phyloP scores from a whole-genome alignment of 2,329 filamentous ascomycete genomes.

The Ophiostoma angusticollis region DNA sequence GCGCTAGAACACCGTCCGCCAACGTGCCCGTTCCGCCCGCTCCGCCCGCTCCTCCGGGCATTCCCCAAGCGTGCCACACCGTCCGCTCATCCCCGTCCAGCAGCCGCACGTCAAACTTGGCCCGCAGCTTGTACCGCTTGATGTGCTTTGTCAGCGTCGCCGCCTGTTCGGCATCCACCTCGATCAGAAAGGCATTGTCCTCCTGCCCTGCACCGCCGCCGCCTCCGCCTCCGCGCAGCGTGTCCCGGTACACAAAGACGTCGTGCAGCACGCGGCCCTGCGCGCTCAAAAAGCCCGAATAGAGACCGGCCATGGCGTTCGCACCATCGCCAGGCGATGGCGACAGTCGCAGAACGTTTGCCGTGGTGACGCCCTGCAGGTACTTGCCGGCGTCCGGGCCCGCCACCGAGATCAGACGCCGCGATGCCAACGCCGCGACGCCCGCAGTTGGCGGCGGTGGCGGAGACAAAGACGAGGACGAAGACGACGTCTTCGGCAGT shows the following conservation, averaged over 20 bases:
- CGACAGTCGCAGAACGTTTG: conserved; percentile 40
- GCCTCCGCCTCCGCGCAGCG: conserved; percentile 18
- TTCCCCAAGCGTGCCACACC: conserved; percentile 66
- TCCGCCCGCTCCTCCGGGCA: conserved; percentile 16
- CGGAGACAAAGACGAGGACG: conserved; percentile 17
- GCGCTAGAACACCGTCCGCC: conserved; percentile 20
- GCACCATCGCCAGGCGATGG: conserved; percentile 19
- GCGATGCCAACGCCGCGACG: conserved; percentile 51
- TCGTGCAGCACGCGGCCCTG: conserved; percentile 77
- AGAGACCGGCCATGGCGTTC: conserved; percentile 42
- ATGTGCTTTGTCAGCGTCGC: conserved; percentile 56
- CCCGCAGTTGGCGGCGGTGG: conserved; percentile 30
- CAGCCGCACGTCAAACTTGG: conserved; percentile 59
- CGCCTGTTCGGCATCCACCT: conserved; percentile 62
- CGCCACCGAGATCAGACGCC: conserved; percentile 65
- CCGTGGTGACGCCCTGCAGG: conserved; percentile 77
- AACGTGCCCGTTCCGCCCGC: background rate
- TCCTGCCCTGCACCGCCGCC: background rate
- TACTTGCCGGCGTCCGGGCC: conserved; percentile 73
- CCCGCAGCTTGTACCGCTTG: conserved; percentile 72
- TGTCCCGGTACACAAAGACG: conserved; percentile 70
- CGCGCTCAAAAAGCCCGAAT: conserved; percentile 76
- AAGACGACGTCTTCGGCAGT: too few relatives aligned
- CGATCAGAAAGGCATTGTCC: conserved; percentile 55
- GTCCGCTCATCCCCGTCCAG: conserved; percentile 51